phyloP scores from a whole-genome alignment of 2,329 filamentous ascomycete species.

The Myotisia sp. region DNA sequence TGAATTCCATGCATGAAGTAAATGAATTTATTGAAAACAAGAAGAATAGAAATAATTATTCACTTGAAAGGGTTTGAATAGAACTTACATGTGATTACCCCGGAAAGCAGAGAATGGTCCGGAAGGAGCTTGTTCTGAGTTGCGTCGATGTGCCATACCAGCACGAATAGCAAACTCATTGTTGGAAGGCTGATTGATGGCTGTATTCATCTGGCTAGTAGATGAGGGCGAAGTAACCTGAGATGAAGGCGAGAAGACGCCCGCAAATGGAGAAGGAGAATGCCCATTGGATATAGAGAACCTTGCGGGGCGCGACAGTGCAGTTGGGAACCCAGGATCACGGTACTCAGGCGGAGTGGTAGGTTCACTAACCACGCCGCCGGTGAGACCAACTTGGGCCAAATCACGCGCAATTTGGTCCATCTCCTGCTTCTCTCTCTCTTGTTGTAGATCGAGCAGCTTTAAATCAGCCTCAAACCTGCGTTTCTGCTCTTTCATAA shows the following conservation, averaged over 20 bases:
- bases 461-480: constrained; percentile 89
- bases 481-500: constrained; percentile 73
- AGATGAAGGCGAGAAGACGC: constrained; percentile 56
- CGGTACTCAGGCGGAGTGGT: constrained; percentile 78
- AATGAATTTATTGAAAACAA: not conserved
- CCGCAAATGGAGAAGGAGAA: constrained; percentile 59
- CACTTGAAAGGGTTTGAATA: too few species aligned
- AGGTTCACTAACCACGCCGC: constrained; percentile 84
- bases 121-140: constrained; percentile 76
- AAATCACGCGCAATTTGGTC: constrained; percentile 73
- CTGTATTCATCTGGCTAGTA: constrained; percentile 39
- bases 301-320: constrained; percentile 70
- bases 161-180: constrained; percentile 56
- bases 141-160: constrained; percentile 61
- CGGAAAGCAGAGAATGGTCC: constrained; percentile 51
- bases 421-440: constrained; percentile 68
- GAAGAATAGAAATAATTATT: too few species aligned
- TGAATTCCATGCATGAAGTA: not conserved
- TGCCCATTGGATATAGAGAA: constrained; percentile 81
- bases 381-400: constrained; percentile 42
- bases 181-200: constrained; percentile 41
- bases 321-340: constrained; percentile 63
- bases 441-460: constrained; percentile 71
- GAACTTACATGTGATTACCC: constrained; percentile 63
- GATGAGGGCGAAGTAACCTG: constrained; percentile 62